A percentile compares a stretch with the other conserved stretches of the same genome.
These are phyloP conservation scores for Pistacia vera DNA, from an alignment of 345 rosid species.

Conservation along the genomic window DNA sequence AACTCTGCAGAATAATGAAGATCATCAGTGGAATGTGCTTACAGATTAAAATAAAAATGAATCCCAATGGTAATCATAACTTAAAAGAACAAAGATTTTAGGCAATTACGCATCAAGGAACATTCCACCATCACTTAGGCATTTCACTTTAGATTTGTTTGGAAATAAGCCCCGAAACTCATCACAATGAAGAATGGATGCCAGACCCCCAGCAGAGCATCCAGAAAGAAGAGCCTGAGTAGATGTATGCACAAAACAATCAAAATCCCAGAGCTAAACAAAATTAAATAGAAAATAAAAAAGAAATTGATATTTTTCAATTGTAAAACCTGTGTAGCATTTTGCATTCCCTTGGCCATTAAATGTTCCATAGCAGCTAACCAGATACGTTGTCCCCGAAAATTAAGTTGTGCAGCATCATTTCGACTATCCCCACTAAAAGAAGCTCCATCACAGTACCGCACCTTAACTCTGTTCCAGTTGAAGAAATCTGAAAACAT, in stretches of 20 bases:
- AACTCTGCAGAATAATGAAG: constrained; percentile 39
- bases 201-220: not conserved
- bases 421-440: not conserved
- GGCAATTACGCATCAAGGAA: not conserved
- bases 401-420: not conserved
- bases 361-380: not conserved
- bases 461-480: not conserved
- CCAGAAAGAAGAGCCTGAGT: not conserved
- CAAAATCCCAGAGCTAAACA: not conserved
- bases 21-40: not conserved
- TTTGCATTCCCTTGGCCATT: not conserved
- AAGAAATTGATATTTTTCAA: too few species aligned
- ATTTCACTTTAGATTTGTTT: not conserved
- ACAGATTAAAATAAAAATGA: not conserved
- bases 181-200: not conserved
- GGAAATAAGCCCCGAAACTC: not conserved
- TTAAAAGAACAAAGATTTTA: not conserved
- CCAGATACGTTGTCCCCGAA: not conserved
- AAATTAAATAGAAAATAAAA: too few species aligned
- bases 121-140: not conserved
- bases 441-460: not conserved
- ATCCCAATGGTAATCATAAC: not conserved
- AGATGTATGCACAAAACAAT: too few species aligned
- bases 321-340: not conserved
- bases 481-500: not conserved